Evolutionary conservation across 2,329 filamentous ascomycete species (phyloP), one percentile per base, ranked within the genome.

Genomic region (Fusarium bactridioides): DNA sequence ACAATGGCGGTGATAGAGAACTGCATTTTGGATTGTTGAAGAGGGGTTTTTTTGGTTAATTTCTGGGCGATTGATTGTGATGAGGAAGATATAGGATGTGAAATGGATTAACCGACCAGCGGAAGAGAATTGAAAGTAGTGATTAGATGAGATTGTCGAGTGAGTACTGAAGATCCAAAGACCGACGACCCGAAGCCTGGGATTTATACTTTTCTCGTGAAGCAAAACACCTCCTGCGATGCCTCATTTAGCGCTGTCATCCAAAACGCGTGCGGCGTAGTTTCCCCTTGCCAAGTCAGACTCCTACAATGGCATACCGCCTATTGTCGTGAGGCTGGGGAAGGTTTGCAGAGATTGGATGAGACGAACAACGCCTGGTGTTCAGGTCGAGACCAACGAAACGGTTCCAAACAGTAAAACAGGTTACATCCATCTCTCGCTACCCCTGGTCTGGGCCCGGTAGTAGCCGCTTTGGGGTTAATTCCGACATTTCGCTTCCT

Each of bases 81-180:
- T 50, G 41, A 64, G 25, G 57, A 64, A 63, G 57, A 64, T 18
- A 6, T 43, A 7, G 37, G 50, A 58, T 41, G 16, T 11, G 37
- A 65, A 65, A 56, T 50, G 44, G 61, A 65, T 55, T 55, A 65
- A 55, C 61, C 63, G 63, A 44, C 63, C 63, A 66, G 63, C 63
- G 61, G 63, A 66, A 33, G 33, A 65, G 62, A 66, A 66, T 48
- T 38, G 63, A 66, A 29, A 29, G 61, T 64, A 23, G 38, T 27
- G 10, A 44, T 54, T 43, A 37, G 25, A 50, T 56, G 38, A 25
- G 37, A 33, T 48, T 62, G 61, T 29, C 65, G 63, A 66, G 63
- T 65, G 33, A 38, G 38, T 18, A 66, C 63, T 66, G 63, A 27
- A 23, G 63, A 66, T 13, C 16, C 25, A 65, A 65, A 43, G 31